These are phyloP conservation scores for Dysphania ambrosioides DNA, from an alignment of 148 eudicot species.

Conservation along the genomic window DNA sequence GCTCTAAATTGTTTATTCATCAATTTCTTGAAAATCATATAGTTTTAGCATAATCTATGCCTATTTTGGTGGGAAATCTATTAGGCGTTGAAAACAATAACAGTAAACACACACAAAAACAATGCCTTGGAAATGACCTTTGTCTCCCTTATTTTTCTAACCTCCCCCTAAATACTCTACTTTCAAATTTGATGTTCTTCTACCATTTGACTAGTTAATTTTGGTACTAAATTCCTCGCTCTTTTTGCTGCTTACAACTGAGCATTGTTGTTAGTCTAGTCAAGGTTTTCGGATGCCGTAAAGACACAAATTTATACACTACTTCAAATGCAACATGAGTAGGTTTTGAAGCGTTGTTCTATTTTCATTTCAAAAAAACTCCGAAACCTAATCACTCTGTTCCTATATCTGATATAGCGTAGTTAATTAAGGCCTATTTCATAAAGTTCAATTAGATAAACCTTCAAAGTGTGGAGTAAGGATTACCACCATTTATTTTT, in stretches of 20 bases:
- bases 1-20: too few relatives aligned
- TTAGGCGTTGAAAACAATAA: slow-evolving; percentile 1
- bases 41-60: background rate
- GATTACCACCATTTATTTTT: too few relatives aligned
- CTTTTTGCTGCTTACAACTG: too few relatives aligned
- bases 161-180: too few relatives aligned
- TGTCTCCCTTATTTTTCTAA: slow-evolving; percentile 6
- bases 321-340: background rate
- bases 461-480: too few relatives aligned
- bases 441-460: too few relatives aligned
- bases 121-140: slow-evolving; percentile 23
- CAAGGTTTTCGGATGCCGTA: background rate
- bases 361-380: too few relatives aligned
- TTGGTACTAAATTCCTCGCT: background rate
- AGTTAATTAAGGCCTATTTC: too few relatives aligned
- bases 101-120: slow-evolving; percentile 13
- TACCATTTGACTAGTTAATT: background rate
- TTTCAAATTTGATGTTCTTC: too few relatives aligned
- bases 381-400: too few relatives aligned
- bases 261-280: background rate
- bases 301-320: background rate
- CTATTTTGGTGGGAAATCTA: background rate
- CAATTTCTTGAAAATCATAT: background rate
- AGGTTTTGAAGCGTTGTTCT: too few relatives aligned
- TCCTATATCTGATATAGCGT: too few relatives aligned